These are phyloP conservation scores for Kwoniella shivajii DNA, from an alignment of 1,284 basidiomycete genomes.

Conservation along the genomic window DNA sequence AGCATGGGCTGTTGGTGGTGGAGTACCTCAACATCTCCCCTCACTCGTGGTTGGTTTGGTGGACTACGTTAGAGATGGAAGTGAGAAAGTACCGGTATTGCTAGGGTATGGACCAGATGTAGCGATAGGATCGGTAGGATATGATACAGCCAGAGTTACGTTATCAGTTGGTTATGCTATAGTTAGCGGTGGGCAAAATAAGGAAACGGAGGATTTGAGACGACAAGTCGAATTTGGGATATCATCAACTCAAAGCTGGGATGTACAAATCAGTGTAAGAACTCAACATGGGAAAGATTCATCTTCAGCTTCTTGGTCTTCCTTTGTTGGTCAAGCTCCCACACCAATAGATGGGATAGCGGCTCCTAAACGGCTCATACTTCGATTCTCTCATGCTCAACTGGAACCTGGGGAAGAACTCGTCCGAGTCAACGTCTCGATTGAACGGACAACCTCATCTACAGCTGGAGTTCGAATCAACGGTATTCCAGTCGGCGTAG, in stretches of 20 bases:
- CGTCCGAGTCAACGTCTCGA: constrained; percentile 72
- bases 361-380: constrained; percentile 63
- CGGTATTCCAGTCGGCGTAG: constrained; percentile 71
- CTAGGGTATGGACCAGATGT: constrained; percentile 80
- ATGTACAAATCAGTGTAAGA: constrained; percentile 70
- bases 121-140: constrained; percentile 72
- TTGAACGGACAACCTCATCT: constrained; percentile 69
- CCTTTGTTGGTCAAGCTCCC: constrained; percentile 62
- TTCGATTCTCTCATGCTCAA: constrained; percentile 70
- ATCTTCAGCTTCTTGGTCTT: constrained; percentile 68
- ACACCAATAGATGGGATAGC: constrained; percentile 46
- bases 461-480: constrained; percentile 69
- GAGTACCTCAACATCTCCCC: constrained; percentile 69
- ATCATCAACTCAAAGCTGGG: constrained; percentile 83
- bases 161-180: constrained; percentile 84
- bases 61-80: constrained; percentile 72
- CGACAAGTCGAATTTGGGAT: constrained; percentile 78
- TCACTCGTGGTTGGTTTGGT: constrained; percentile 78
- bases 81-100: constrained; percentile 72
- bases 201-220: constrained; percentile 58
- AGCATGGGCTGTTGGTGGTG: constrained; percentile 74
- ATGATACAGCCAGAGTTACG: constrained; percentile 78
- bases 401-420: constrained; percentile 64
- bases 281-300: constrained; percentile 66
- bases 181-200: constrained; percentile 67